Conservation (phyloP, 306 rosid genomes). For the Citrullus mucosospermus region DNA sequence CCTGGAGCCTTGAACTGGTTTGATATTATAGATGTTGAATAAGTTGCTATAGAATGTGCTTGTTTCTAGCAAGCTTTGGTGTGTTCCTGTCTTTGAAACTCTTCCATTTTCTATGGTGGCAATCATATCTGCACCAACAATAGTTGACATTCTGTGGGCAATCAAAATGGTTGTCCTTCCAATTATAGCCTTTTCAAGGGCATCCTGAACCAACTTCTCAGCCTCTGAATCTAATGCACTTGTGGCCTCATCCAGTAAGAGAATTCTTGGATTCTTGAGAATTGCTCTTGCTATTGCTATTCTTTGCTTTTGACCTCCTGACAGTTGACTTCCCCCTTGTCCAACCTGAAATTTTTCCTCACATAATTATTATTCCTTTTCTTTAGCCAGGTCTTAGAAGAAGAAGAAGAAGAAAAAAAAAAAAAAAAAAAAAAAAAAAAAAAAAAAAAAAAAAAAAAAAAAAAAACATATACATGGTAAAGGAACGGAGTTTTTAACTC, state of each 20-base stretch:
- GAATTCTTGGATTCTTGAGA: slow-evolving; percentile 68
- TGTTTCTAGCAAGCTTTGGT: slow-evolving; percentile 46
- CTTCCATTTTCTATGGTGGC: slow-evolving; percentile 61
- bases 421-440: not conserved
- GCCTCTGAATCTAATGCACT: slow-evolving; percentile 89
- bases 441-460: too few relatives aligned
- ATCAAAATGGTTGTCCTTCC: slow-evolving; percentile 71
- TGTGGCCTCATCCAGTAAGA: slow-evolving; percentile 82
- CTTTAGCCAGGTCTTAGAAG: too few relatives aligned
- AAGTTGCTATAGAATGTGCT: slow-evolving; percentile 47
- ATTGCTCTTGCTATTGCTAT: slow-evolving; percentile 83
- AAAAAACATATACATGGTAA: not conserved
- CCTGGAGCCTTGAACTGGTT: slow-evolving; percentile 39
- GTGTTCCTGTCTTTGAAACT: slow-evolving; percentile 61
- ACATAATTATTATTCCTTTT: not conserved
- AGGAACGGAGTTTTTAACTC: not conserved
- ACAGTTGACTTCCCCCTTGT: slow-evolving; percentile 72
- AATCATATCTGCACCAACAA: slow-evolving; percentile 69
- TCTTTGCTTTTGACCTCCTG: slow-evolving; percentile 92
- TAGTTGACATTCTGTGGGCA: slow-evolving; percentile 77
- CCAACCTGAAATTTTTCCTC: slow-evolving; percentile 46
- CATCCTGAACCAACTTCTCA: slow-evolving; percentile 70
- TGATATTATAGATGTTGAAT: slow-evolving; percentile 56
- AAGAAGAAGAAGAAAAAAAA: too few relatives aligned
- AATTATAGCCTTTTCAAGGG: slow-evolving; percentile 68